These are phyloP conservation scores for Coniosporium apollinis DNA, from an alignment of 495 filamentous ascomycete genomes.

Conservation along the genomic window DNA sequence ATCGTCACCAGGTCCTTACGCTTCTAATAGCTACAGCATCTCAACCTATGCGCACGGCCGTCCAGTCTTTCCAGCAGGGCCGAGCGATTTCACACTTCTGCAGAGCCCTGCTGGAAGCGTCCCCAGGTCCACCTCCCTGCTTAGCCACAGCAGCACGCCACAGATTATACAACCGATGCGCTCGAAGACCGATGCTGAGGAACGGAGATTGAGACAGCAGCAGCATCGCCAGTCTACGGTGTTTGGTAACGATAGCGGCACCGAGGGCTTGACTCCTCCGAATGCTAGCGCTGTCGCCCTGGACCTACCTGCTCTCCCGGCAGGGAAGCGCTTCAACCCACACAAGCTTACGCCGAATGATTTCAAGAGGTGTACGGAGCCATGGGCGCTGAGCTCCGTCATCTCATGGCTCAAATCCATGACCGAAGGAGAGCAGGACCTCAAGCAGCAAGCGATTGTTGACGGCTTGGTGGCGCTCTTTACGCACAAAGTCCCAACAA, in stretches of 20 bases:
- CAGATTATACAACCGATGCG: slow-evolving; percentile 65
- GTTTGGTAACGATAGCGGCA: slow-evolving; percentile 11
- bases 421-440: slow-evolving; percentile 68
- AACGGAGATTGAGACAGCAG: slow-evolving; percentile 36
- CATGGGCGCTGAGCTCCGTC: slow-evolving; percentile 87
- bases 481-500: slow-evolving; percentile 90
- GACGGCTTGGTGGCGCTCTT: slow-evolving; percentile 84
- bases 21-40: background rate
- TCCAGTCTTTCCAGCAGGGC: no score
- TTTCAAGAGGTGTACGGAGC: slow-evolving; percentile 71
- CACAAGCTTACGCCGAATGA: slow-evolving; percentile 73
- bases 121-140: slow-evolving; percentile 73
- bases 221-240: slow-evolving; percentile 29
- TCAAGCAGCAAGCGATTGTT: slow-evolving; percentile 64
- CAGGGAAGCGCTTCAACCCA: slow-evolving; percentile 46
- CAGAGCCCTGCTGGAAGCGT: slow-evolving; percentile 35
- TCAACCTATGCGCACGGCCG: no score
- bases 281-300: slow-evolving; percentile 33
- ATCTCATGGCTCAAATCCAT: slow-evolving; percentile 73
- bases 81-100: no score
- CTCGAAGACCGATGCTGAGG: slow-evolving; percentile 87
- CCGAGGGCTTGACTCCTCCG: slow-evolving; percentile 30
- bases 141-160: slow-evolving; percentile 64
- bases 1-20: slow-evolving; percentile 5
- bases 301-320: slow-evolving; percentile 31